Percentiles rank a stretch among this genome's conserved stretches.
Conservation (phyloP, 495 filamentous ascomycete genomes). For the Hypoxylon trugodes region DNA sequence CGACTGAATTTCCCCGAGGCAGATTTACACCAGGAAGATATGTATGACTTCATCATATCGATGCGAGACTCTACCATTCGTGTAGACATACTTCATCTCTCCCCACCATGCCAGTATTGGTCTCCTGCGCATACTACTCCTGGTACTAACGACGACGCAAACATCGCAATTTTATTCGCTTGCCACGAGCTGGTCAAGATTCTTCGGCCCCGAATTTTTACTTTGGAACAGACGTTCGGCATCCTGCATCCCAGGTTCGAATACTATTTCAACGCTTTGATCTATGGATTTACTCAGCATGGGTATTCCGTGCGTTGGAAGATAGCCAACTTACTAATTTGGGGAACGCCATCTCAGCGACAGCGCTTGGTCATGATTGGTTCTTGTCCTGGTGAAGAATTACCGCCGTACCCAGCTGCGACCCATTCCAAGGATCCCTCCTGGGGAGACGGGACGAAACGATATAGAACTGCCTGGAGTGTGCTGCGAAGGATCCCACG, state of each 20-base stretch:
- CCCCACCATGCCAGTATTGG: constrained; percentile 85
- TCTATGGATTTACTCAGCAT: constrained; percentile 68
- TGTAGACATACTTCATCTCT: constrained; percentile 81
- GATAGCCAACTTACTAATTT: constrained; percentile 56
- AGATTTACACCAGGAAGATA: constrained; percentile 52
- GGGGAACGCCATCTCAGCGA: constrained; percentile 53
- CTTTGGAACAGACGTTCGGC: constrained; percentile 85
- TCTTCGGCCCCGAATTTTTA: constrained; percentile 74
- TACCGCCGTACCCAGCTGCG: constrained; percentile 72
- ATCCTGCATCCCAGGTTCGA: constrained; percentile 58
- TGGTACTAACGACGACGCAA: constrained; percentile 74
- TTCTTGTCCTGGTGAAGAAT: constrained; percentile 76
- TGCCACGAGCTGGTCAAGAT: constrained; percentile 66
- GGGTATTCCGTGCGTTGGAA: constrained; percentile 74
- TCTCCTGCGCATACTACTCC: constrained; percentile 76
- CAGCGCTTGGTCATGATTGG: constrained; percentile 79
- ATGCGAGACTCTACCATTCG: constrained; percentile 27
- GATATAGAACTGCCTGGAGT: constrained; percentile 42
- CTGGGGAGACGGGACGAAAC: constrained; percentile 54
- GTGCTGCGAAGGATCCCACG: constrained; percentile 49
- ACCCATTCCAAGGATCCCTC: constrained; percentile 65
- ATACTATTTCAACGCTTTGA: constrained; percentile 65
- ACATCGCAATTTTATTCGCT: constrained; percentile 74
- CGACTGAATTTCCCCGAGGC: constrained; percentile 64
- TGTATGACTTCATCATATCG: constrained; percentile 57